Evolutionary conservation across 1,284 basidiomycete genomes (phyloP).

Genomic region (Microbotryum intermedium): DNA sequence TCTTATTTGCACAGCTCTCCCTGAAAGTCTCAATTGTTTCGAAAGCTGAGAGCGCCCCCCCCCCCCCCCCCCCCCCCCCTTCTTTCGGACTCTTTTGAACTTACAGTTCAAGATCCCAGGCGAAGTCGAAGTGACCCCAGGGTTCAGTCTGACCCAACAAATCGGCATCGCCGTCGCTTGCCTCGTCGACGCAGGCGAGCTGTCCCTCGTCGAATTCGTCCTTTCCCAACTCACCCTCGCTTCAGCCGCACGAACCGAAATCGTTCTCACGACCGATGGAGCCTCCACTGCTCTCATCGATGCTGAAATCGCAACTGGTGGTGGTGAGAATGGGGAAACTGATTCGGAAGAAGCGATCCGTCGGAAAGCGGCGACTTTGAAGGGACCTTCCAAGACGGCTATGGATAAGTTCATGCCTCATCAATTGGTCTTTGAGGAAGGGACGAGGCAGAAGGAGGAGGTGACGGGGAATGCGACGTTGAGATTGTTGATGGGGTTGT

Average conservation of each 20-base stretch:
- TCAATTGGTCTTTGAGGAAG: constrained; percentile 41
- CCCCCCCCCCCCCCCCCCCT: no score
- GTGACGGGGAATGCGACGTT: constrained; percentile 66
- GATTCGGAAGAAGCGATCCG: constrained; percentile 40
- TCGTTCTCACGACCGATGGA: constrained; percentile 62
- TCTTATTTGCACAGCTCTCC: not conserved
- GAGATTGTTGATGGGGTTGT: constrained; percentile 69
- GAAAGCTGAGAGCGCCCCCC: no score
- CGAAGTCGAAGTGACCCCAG: constrained; percentile 77
- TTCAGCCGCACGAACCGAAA: constrained; percentile 56
- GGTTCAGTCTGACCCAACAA: constrained; percentile 80
- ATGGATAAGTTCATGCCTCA: constrained; percentile 52
- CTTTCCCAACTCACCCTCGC: constrained; percentile 61
- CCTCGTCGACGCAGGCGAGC: constrained; percentile 58
- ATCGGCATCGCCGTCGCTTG: constrained; percentile 72
- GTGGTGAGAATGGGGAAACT: constrained; percentile 47
- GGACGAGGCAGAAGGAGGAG: constrained; percentile 60
- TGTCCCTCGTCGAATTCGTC: constrained; percentile 64
- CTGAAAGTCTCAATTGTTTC: no score
- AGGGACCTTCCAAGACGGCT: constrained; percentile 59
- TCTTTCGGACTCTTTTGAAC: not conserved
- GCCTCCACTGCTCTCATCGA: no score
- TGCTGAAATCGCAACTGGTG: constrained; percentile 39
- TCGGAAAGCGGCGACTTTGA: constrained; percentile 27
- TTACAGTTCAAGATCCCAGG: constrained; percentile 35